A percentile compares a stretch with the other conserved stretches of the same genome.
Evolutionary conservation across 345 rosid genomes (phyloP).

Genomic region (Acer negundo): DNA sequence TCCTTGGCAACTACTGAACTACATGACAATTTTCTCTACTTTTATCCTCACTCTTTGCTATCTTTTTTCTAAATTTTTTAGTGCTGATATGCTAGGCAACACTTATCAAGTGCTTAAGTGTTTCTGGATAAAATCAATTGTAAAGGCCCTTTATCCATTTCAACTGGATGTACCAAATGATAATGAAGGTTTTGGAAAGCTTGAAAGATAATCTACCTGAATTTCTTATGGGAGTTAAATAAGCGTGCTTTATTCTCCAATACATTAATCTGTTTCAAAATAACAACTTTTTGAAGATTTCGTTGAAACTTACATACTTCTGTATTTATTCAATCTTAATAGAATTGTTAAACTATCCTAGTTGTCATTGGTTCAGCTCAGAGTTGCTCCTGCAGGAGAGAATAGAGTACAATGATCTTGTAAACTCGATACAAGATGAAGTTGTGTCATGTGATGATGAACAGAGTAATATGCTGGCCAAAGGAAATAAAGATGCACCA

Average conservation of each 20-base stretch:
- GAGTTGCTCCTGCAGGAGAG: conserved; percentile 71
- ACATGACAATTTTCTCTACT: neutral
- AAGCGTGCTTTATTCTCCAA: neutral
- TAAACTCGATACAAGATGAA: conserved; percentile 44
- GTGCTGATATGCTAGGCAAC: neutral
- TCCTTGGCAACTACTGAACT: neutral
- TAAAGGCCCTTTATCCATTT: neutral
- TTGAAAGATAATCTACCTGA: neutral
- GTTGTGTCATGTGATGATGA: conserved; percentile 26
- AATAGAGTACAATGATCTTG: conserved; percentile 92
- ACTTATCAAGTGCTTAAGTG: neutral
- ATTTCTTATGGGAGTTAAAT: neutral
- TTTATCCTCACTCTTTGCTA: neutral
- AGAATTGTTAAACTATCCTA: neutral
- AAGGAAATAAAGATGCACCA: conserved; percentile 34
- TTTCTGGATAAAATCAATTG: neutral
- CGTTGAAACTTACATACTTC: neutral
- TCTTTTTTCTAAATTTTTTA: neutral
- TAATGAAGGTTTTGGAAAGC: neutral
- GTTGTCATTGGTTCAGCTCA: conserved; percentile 55
- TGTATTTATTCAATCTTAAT: neutral
- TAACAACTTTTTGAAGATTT: neutral
- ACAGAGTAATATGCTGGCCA: conserved; percentile 30
- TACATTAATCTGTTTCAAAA: neutral
- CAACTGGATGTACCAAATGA: neutral